phyloP scores from a whole-genome alignment of 2,329 filamentous ascomycete species.

The Pyrenophora seminiperda region DNA sequence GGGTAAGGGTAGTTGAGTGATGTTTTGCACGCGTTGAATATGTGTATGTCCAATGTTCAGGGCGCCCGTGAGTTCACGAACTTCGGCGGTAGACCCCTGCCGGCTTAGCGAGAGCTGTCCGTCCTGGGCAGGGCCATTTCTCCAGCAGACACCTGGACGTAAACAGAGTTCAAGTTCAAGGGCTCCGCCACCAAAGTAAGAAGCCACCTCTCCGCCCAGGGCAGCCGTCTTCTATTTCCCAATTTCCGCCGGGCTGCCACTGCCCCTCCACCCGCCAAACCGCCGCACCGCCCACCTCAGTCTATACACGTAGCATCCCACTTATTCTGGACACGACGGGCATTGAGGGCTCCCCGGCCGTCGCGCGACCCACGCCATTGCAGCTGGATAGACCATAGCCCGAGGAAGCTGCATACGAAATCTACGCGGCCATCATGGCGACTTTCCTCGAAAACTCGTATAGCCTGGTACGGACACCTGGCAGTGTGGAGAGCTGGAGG shows the following conservation, averaged over 20 bases:
- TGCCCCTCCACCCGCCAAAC: conserved; percentile 14
- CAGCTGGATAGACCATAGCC: conserved; percentile 16
- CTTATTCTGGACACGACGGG: conserved; percentile 33
- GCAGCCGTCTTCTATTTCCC: conserved; percentile 19
- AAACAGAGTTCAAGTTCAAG: conserved; percentile 36
- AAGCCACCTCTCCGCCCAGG: conserved; percentile 27
- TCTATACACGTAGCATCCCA: conserved; percentile 46
- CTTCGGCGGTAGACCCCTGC: conserved; percentile 34
- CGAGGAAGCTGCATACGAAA: conserved; percentile 7
- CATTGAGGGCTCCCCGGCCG: conserved; percentile 43
- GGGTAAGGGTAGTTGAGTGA: not conserved
- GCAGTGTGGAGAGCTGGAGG: conserved; percentile 30
- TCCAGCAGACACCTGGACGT: conserved; percentile 46
- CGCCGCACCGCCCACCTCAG: conserved; percentile 22
- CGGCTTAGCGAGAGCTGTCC: conserved; percentile 25
- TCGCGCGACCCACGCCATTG: conserved; percentile 34
- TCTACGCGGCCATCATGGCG: conserved; percentile 70
- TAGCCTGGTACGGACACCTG: conserved; percentile 67
- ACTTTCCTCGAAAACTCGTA: conserved; percentile 94
- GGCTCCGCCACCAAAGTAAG: conserved; percentile 23
- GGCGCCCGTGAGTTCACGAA: conserved; percentile 24
- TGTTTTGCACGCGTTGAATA: conserved; percentile 8
- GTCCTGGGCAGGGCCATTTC: conserved; percentile 37
- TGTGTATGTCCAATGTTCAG: conserved; percentile 10
- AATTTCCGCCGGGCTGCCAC: conserved; percentile 17